Evolutionary conservation across 1,284 basidiomycete genomes (phyloP).

Genomic region (Trichosporon faecale): DNA sequence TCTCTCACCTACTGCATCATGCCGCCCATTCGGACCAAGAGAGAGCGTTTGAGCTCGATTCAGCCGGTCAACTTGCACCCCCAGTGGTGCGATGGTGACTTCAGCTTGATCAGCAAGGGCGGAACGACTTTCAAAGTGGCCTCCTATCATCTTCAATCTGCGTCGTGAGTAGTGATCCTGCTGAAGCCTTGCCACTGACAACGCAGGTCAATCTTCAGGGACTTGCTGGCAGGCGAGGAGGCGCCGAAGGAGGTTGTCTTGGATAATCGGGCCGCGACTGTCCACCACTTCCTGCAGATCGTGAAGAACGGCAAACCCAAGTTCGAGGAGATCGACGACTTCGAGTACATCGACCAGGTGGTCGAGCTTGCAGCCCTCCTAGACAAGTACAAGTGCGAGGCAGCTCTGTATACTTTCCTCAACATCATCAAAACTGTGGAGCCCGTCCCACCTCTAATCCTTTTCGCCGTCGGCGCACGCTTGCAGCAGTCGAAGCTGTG

Average conservation of each 20-base stretch:
- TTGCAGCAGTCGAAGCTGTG: neutral
- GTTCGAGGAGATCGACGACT: neutral
- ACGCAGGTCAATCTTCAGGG: neutral
- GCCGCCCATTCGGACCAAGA: neutral
- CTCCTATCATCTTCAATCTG: neutral
- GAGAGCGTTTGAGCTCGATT: neutral
- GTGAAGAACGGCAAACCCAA: neutral
- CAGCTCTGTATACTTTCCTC: neutral
- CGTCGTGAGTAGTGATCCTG: neutral
- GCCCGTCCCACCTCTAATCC: neutral
- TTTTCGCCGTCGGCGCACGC: neutral
- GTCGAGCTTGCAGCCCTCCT: neutral
- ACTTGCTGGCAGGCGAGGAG: neutral
- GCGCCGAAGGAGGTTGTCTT: neutral
- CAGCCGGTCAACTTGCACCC: neutral
- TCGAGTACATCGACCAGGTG: neutral
- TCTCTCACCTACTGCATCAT: neutral
- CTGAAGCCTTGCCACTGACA: neutral
- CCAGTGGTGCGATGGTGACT: neutral
- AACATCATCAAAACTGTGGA: neutral
- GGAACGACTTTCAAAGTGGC: neutral
- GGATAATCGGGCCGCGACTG: neutral
- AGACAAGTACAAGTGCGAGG: neutral
- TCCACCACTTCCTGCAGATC: neutral
- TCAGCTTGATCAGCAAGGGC: neutral